A percentile compares a stretch with the other conserved stretches of the same genome.
phyloP scores from a whole-genome alignment of 2,329 filamentous ascomycete species.

The Trichoderma cornu-damae region DNA sequence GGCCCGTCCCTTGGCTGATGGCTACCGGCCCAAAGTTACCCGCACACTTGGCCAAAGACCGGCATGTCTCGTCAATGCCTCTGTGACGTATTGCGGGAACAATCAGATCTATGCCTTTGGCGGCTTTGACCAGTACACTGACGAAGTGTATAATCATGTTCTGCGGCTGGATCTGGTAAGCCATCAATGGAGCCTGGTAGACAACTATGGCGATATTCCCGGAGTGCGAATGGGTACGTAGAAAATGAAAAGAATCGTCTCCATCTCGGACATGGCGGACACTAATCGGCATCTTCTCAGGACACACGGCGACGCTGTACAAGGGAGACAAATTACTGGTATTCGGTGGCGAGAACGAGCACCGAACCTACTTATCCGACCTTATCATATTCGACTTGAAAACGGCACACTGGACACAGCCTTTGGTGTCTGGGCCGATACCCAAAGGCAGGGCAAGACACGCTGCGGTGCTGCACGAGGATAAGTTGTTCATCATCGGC shows the following conservation, averaged over 20 bases:
- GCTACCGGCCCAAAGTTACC: conserved; percentile 78
- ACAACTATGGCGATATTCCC: conserved; percentile 97
- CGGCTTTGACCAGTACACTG: conserved; percentile 96
- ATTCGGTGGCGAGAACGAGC: conserved; percentile 97
- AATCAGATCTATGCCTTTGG: conserved; percentile 98
- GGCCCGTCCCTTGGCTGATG: conserved; percentile 59
- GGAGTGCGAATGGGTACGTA: conserved; percentile 97
- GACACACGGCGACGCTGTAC: conserved; percentile 91
- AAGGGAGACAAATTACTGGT: conserved; percentile 93
- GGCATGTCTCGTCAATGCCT: conserved; percentile 94
- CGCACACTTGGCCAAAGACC: conserved; percentile 75
- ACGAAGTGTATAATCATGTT: conserved; percentile 98
- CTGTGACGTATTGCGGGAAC: conserved; percentile 96
- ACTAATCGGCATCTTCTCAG: conserved; percentile 40
- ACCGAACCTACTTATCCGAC: conserved; percentile 90
- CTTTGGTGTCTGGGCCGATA: conserved; percentile 74
- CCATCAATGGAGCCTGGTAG: conserved; percentile 90
- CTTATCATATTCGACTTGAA: conserved; percentile 94
- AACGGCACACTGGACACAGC: conserved; percentile 92
- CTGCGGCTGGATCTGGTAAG: conserved; percentile 79
- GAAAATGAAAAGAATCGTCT: neutral
- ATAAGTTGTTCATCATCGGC: conserved; percentile 92
- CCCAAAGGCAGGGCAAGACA: conserved; percentile 89
- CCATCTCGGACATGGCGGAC: neutral
- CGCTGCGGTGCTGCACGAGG: conserved; percentile 89